Evolutionary conservation across 2,329 filamentous ascomycete species (phyloP), one percentile per base, ranked within the genome.

Genomic region (Phaeosphaeria sp.): DNA sequence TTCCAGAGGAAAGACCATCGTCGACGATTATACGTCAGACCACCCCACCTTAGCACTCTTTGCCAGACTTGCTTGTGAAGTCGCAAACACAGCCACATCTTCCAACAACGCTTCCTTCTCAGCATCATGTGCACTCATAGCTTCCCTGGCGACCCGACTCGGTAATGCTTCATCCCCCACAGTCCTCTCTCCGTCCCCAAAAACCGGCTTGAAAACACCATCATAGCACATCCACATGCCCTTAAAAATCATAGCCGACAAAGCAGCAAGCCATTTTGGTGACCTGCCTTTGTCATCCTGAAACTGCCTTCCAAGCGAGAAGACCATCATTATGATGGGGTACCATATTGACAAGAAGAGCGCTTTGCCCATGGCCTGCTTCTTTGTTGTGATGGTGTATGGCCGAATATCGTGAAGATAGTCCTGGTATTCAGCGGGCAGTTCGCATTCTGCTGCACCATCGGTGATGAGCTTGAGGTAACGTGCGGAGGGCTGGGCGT

Each of bases 161-260:
- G 13, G 15, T 21, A 60, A 33, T n/a, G 54, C 62, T 25, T 68
- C 67, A 25, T 69, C 67, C 7, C 67, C 72, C 36, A 71, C 60
- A 0, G 85, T 88, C 66, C 86, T 85, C 82, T 98, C 94, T 0
- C 95, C 95, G 72, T 98, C 91, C 0, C 94, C 94, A 81, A 96
- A 97, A 0, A 89, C 42, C 0, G 77, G 79, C 74, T 87, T 89
- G 64, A 90, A 89, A 18, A 86, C 71, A 0, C 51, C 59, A 77
- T 92, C 90, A 77, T 93, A 92, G 47, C 78, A 83, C 46, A 65
- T 69, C 90, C 90, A 93, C 65, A 88, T 77, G 0, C 81, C 72
- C 1, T 78, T 82, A 57, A 90, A 87, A 1, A 90, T 13, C 1
- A 81, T 74, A 0, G 81, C 83, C 55, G 83, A 80, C 0, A 84